phyloP scores from a whole-genome alignment of 129 eudicot species.

The Lactuca saligna region DNA sequence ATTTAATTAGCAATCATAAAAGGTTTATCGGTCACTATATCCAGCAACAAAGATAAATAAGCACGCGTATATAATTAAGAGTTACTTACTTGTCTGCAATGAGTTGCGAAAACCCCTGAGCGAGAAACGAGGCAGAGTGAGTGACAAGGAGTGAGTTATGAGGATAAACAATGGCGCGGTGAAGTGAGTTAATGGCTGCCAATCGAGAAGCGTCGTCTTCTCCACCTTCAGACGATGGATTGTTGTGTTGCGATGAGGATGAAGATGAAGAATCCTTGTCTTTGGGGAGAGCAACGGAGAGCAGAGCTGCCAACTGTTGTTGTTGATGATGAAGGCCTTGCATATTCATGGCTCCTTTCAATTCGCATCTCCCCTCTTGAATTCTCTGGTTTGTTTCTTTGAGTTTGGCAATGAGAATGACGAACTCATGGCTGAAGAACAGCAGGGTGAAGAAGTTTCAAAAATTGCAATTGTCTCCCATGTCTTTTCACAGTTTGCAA shows the following conservation, averaged over 20 bases:
- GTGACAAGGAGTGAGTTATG: conserved; percentile 83
- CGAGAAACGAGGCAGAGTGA: conserved; percentile 86
- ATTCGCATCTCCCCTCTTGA: conserved; percentile 45
- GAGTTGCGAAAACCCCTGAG: conserved; percentile 87
- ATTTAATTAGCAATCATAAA: conserved; percentile 9
- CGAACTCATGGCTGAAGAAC: conserved; percentile 15
- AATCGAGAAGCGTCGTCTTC: conserved; percentile 61
- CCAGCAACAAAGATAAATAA: background rate
- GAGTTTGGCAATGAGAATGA: conserved; percentile 18
- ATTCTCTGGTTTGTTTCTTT: conserved; percentile 24
- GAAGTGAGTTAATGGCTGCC: conserved; percentile 73
- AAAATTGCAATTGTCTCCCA: background rate
- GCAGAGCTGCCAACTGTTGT: conserved; percentile 85
- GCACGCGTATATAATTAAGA: background rate
- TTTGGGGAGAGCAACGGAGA: conserved; percentile 74
- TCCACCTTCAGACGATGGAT: conserved; percentile 31
- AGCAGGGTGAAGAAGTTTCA: conserved; percentile 5
- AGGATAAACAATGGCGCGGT: conserved; percentile 76
- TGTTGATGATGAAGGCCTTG: conserved; percentile 96
- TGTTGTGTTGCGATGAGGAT: conserved; percentile 28
- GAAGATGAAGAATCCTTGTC: conserved; percentile 39
- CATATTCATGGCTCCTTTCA: conserved; percentile 43
- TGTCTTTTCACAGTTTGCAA: background rate
- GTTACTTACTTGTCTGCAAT: conserved; percentile 86
- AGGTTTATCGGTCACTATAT: conserved; percentile 14